These are phyloP conservation scores for Trichoderma reesei DNA, from an alignment of 495 filamentous ascomycete species.

Conservation along the genomic window DNA sequence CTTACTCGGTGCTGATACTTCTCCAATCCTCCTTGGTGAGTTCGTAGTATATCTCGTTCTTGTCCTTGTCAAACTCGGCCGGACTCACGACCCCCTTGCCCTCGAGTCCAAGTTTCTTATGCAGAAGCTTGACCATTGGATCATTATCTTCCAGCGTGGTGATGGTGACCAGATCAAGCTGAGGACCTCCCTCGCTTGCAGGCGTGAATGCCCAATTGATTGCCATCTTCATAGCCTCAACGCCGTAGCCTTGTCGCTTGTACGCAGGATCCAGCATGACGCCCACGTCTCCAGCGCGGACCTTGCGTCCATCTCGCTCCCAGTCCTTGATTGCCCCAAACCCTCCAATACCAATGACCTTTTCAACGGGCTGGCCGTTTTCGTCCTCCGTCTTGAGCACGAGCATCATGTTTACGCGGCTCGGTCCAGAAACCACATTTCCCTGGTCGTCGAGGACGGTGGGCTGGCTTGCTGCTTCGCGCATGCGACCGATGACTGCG, in stretches of 20 bases:
- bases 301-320: neutral
- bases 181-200: constrained; percentile 2
- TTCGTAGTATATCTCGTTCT: constrained; percentile 6
- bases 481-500: neutral
- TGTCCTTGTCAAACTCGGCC: neutral
- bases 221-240: constrained; percentile 10
- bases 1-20: neutral
- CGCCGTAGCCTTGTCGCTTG: constrained; percentile 1
- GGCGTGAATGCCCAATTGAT: neutral
- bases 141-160: constrained; percentile 8
- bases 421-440: neutral
- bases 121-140: neutral
- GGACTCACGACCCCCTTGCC: neutral
- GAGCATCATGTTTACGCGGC: constrained; percentile 10
- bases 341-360: neutral
- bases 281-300: constrained; percentile 4
- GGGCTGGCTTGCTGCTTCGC: constrained; percentile 1
- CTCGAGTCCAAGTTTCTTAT: constrained; percentile 9
- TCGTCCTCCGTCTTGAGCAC: constrained; percentile 1
- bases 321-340: neutral
- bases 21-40: neutral
- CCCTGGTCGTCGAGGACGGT: constrained; percentile 1
- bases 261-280: constrained; percentile 9
- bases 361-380: neutral
- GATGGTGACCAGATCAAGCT: constrained; percentile 10